Base-by-base conservation (phyloP, 495 filamentous ascomycete species). In the Xylaria intraflava region DNA sequence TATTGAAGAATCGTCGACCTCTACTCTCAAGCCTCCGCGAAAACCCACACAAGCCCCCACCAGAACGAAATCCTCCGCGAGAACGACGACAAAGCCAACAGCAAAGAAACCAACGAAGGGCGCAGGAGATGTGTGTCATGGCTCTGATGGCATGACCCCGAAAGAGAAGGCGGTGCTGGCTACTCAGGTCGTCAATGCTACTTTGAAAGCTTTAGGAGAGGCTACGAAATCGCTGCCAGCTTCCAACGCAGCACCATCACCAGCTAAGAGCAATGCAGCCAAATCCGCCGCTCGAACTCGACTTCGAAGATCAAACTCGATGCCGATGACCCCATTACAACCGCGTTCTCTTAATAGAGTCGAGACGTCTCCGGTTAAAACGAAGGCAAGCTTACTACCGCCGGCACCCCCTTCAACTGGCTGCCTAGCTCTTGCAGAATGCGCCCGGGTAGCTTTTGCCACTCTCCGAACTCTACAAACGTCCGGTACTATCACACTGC, bases 111-210 rank as follows among this genome's bases (percentile, higher is more conserved):
- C 51, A 42, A 23, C 57, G 23, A 57, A 59, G 12, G 50, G 60
- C 33, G 62, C 33, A 33, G 67, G 57, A 23, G 58, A 57, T 19
- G 54, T 60, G 51, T 55, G 51, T 20, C 61, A 69, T 29, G 54
- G 58, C 54, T 56, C 56, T 33, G 61, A 67, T 27, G 68, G 65
- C 41, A 66, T 86, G 41, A 75, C 78, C 7, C 53, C 72, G 16
- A 81, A 81, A 54, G 83, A 90, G 56, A 84, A 76, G 64, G 79
- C 82, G 1, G 74, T 83, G 36, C 74, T 96, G 38, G 88, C 89
- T 3, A 92, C 90, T 2, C 84, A 91, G 44, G 79, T 92, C 17
- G 83, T 93, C 55, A 96, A 94, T 71, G 74, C 71, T 26, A 81
- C 83, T 12, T 69, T 93, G 19, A 93, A 88, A 62, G 72, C 79